phyloP scores from a whole-genome alignment of 306 rosid genomes.

The Quillaja saponaria region DNA sequence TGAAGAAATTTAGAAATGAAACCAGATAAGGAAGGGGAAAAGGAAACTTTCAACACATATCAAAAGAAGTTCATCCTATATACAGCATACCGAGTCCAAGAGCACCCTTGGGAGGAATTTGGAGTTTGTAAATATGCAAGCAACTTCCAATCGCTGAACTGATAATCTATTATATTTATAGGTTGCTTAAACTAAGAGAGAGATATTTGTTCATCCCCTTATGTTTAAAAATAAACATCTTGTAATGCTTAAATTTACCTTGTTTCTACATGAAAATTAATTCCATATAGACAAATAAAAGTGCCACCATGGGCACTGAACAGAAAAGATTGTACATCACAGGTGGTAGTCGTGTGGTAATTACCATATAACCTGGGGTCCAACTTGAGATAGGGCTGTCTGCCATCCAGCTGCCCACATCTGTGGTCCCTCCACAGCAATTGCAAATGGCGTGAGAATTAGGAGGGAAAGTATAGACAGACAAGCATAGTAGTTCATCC shows the following conservation, averaged over 20 bases:
- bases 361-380: slow-evolving; percentile 84
- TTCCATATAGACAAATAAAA: slow-evolving; percentile 5
- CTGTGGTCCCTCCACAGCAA: slow-evolving; percentile 91
- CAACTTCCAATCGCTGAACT: background rate
- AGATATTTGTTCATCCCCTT: no score
- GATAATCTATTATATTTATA: background rate
- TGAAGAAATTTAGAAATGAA: background rate
- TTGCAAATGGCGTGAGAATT: slow-evolving; percentile 80
- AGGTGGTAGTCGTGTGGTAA: background rate
- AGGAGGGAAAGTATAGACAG: slow-evolving; percentile 75
- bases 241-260: background rate
- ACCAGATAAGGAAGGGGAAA: background rate
- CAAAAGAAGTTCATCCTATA: slow-evolving; percentile 1
- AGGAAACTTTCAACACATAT: no score
- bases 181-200: background rate
- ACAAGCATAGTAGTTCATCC: slow-evolving; percentile 94
- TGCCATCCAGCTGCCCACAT: slow-evolving; percentile 87
- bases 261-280: background rate
- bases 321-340: background rate
- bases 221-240: no score
- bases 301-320: slow-evolving; percentile 1
- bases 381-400: slow-evolving; percentile 67
- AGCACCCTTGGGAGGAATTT: background rate
- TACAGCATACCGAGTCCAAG: slow-evolving; percentile 1
- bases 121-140: background rate